Base-by-base conservation (phyloP, 441 rosid species). In the Populus hybrid region DNA sequence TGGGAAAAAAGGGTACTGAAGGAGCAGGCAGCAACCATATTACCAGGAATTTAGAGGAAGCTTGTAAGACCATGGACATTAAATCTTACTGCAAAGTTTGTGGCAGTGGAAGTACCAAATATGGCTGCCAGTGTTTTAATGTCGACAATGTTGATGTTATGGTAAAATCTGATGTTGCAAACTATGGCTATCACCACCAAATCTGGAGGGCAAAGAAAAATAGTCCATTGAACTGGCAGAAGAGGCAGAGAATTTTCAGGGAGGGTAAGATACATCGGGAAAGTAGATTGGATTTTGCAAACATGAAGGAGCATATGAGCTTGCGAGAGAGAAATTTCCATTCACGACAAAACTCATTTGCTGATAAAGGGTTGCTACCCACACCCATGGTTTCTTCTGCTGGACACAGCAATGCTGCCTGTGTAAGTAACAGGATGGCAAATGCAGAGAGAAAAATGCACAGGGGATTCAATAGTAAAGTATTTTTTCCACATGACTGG, bases 281-380 rank as follows among this genome's bases (percentile, higher is more conserved):
- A 46, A 46, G 57, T 0, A 46, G 57, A 46, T 14, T 46, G 57
- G 57, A 46, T 46, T 46, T 18, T 46, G 57, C 18, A 11, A 46
- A 46, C 11, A 5, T 46, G 57, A 46, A 46, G 57, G 57, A 46
- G 6, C 57, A 46, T 46, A 46, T 4, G 18, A 46, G 57, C 57
- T 46, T 46, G 20, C 20, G 57, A 14, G 57, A 46, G 20, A 46
- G 18, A 46, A 46, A 14, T 46, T 46, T 46, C 20, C 18, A 5
- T 46, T 12, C 57, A 46, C 57, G 0, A 46, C 57, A 46, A 46
- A 66, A 50, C 53, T 65, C 64, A 20, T 67, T 82, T 70, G 68
- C 75, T 77, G 69, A 24, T 65, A 24, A 26, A 65, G 14, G 10
- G 30, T 24, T 65, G 69, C 30, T 65, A 24, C 30, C 69, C 30